phyloP scores from a whole-genome alignment of 192 early-diverging fungal genomes.

The Coemansia sp. region DNA sequence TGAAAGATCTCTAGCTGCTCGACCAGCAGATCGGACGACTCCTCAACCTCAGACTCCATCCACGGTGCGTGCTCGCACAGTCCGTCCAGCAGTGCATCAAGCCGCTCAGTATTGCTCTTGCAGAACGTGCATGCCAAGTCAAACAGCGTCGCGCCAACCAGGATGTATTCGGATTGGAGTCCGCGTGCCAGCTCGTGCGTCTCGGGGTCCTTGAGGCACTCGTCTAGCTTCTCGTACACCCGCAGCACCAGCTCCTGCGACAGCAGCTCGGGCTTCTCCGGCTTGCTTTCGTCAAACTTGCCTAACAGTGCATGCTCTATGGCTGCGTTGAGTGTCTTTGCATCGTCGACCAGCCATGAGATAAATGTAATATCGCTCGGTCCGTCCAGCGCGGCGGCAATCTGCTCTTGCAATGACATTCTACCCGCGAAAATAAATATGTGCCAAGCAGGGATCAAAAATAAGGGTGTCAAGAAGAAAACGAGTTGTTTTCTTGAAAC shows the following conservation, averaged over 20 bases:
- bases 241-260: constrained; percentile 21
- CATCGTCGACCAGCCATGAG: constrained; percentile 21
- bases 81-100: constrained; percentile 33
- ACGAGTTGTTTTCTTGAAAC: not conserved
- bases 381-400: constrained; percentile 14
- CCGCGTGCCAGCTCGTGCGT: constrained; percentile 17
- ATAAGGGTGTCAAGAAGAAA: not conserved
- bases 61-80: constrained; percentile 50
- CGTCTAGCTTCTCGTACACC: constrained; percentile 37
- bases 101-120: constrained; percentile 37
- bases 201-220: constrained; percentile 28
- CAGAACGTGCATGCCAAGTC: constrained; percentile 54
- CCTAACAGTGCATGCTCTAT: constrained; percentile 27
- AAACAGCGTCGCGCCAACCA: constrained; percentile 54
- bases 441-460: not conserved
- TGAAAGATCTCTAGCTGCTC: constrained; percentile 53
- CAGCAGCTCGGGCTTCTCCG: constrained; percentile 2
- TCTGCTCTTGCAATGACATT: constrained; percentile 13
- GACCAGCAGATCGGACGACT: constrained; percentile 43
- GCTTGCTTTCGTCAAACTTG: constrained; percentile 1
- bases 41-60: constrained; percentile 51
- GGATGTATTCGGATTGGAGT: constrained; percentile 31
- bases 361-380: constrained; percentile 34
- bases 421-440: not conserved
- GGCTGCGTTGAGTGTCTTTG: not conserved